Conservation (phyloP, 208 protist species). For the Trypanosoma theileri region DNA sequence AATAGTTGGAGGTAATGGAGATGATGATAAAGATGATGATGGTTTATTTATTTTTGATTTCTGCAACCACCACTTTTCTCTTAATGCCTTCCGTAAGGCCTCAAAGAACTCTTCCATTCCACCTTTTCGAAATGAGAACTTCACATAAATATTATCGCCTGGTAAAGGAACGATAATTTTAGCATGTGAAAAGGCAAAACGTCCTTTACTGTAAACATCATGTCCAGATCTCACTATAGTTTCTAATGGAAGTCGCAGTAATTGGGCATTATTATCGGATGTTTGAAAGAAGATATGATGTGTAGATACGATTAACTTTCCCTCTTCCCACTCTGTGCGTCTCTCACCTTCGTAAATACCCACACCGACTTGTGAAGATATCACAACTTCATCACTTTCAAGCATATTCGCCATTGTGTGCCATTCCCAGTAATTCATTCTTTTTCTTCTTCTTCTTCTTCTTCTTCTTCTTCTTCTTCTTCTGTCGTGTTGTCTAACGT, state of each 20-base stretch:
- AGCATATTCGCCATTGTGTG: slow-evolving; percentile 30
- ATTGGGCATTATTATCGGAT: slow-evolving; percentile 4
- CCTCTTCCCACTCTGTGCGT: slow-evolving; percentile 55
- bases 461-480: neutral
- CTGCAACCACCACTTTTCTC: slow-evolving; percentile 41
- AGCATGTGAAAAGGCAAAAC: slow-evolving; percentile 50
- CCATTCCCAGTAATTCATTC: slow-evolving; percentile 63
- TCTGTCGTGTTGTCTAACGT: neutral
- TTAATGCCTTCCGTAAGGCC: slow-evolving; percentile 37
- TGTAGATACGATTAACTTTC: slow-evolving; percentile 65
- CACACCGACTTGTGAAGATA: slow-evolving; percentile 44
- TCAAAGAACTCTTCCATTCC: slow-evolving; percentile 54
- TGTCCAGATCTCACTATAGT: slow-evolving; percentile 31
- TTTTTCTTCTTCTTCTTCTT: neutral
- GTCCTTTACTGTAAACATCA: slow-evolving; percentile 31
- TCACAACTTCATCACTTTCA: slow-evolving; percentile 48
- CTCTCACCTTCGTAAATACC: slow-evolving; percentile 54
- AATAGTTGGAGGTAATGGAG: neutral
- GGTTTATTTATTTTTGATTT: neutral
- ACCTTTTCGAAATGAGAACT: slow-evolving; percentile 64
- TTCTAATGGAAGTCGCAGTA: slow-evolving; percentile 58
- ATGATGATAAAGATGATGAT: neutral
- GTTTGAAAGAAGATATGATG: slow-evolving; percentile 63
- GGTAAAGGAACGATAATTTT: slow-evolving; percentile 70
- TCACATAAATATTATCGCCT: slow-evolving; percentile 28